Conservation (phyloP, 208 protist genomes). For the Angomonas ambiguus region DNA sequence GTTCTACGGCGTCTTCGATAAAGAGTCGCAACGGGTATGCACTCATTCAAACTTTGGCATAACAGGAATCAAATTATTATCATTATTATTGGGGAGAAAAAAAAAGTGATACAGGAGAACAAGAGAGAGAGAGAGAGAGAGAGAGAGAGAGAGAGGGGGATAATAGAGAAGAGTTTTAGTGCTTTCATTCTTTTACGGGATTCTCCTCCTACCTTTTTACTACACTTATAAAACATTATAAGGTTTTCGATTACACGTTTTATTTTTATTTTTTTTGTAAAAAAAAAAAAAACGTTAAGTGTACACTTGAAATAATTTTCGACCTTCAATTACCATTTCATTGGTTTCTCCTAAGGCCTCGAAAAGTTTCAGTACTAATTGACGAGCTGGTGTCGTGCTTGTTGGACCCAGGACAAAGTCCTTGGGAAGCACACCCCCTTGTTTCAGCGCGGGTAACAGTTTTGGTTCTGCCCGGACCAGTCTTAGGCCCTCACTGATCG, state of each 20-base stretch:
- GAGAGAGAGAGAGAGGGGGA: too few relatives aligned
- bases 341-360: conserved; percentile 64
- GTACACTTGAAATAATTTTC: conserved; percentile 72
- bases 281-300: conserved; percentile 23
- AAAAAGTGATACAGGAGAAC: conserved; percentile 5
- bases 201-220: neutral
- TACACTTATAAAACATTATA: neutral
- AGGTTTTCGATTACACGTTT: neutral
- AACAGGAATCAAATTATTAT: too few relatives aligned
- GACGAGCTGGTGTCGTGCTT: conserved; percentile 58
- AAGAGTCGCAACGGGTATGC: conserved; percentile 29
- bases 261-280: neutral
- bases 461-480: conserved; percentile 77
- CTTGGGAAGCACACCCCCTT: conserved; percentile 37
- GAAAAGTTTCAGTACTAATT: conserved; percentile 60
- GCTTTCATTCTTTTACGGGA: neutral
- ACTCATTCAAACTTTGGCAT: too few relatives aligned
- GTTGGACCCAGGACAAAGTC: conserved; percentile 46
- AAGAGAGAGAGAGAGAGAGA: too few relatives aligned
- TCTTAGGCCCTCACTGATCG: conserved; percentile 69
- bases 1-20: conserved; percentile 68
- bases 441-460: conserved; percentile 66
- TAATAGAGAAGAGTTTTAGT: neutral
- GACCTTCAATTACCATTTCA: conserved; percentile 57
- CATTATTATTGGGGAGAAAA: neutral